Evolutionary conservation across 1,284 basidiomycete species (phyloP), one percentile per base, ranked within the genome.

Genomic region (Grifola frondosa): DNA sequence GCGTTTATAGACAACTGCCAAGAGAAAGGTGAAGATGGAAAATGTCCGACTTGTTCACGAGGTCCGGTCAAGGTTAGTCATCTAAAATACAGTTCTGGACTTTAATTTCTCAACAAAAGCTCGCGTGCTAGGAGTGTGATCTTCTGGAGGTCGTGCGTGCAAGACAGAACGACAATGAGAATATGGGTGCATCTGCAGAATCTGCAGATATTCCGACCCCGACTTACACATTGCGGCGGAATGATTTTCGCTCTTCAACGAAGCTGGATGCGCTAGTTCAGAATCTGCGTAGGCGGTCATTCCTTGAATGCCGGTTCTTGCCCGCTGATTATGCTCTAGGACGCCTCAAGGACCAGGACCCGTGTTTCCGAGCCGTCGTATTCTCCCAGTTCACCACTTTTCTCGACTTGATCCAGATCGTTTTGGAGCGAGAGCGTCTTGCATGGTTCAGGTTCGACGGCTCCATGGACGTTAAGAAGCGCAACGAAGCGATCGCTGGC

Each of bases 391-490:
- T 88, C 49, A 88, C 85, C 0, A 84, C 80, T 16, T 93, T 92
- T 63, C 68, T 93, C 59, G 89, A 88, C 58, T 71, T 94, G 10
- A 91, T 97, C 46, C 84, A 91, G 56, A 69, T 74, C 1, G 86
- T 81, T 0, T 69, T 97, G 48, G 76, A 85, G 30, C 81, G 88
- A 31, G 88, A 92, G 57, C 71, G 73, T 3, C 77, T 93, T 52
- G 69, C 79, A 23, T 89, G 83, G 66, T 83, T 84, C 53, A 80
- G 93, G n/a, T 89, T 98, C 49, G 96, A 99, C 63, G 96, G 96
- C 2, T 81, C 88, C 0, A 96, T 97, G 85, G 86, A 88, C 54
- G 77, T 97, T 53, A 89, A 87, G 63, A 88, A 89, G 61, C 79
- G 93, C 31, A 84, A 79, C 26, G 75, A 75, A 5, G 84, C 91